Base-by-base conservation (phyloP, 495 filamentous ascomycete genomes). In the Bryoglossum gracile region DNA sequence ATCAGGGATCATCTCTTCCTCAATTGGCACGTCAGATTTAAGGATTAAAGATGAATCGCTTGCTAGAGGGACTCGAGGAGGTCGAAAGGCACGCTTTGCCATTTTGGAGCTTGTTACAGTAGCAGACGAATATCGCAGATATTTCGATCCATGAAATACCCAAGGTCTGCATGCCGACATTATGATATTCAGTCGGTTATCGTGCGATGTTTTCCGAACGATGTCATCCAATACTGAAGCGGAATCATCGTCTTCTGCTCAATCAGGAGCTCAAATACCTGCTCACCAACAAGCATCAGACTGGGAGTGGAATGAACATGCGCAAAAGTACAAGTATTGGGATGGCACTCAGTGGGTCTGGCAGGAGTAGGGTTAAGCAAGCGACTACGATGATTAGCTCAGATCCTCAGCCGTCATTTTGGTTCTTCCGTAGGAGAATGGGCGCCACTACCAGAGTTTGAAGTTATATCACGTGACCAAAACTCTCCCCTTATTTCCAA, bases 1-100 rank as follows among this genome's bases (percentile, higher is more conserved):
- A 69, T 44, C 22, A 17, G 53, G 56, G 4, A 25, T 46, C n/a
- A 17, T 46, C 43, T 62, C 57, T 51, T 62, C 59, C 30, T 58
- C 53, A 65, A 50, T 30, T 16, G 46, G 46, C 8, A 50, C 28
- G 19, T 50, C 46, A 17, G 30, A 14, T 8, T 35, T 35, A 13
- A 50, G 46, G 5, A 30, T 30, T n/a, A n/a, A n/a, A n/a, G n/a
- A n/a, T n/a, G n/a, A n/a, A n/a, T n/a, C n/a, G n/a, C n/a, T n/a
- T n/a, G n/a, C n/a, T n/a, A n/a, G n/a, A n/a, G n/a, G n/a, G n/a
- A n/a, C n/a, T n/a, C n/a, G n/a, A n/a, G n/a, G n/a, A n/a, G n/a
- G n/a, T n/a, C n/a, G n/a, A n/a, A n/a, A n/a, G n/a, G n/a, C n/a
- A 30, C 5, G 26, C 13, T 30, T 30, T 30, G 26, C 26, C 6